Base-by-base conservation (phyloP, 768 basidiomycete species). In the Tremella yokohamensis region DNA sequence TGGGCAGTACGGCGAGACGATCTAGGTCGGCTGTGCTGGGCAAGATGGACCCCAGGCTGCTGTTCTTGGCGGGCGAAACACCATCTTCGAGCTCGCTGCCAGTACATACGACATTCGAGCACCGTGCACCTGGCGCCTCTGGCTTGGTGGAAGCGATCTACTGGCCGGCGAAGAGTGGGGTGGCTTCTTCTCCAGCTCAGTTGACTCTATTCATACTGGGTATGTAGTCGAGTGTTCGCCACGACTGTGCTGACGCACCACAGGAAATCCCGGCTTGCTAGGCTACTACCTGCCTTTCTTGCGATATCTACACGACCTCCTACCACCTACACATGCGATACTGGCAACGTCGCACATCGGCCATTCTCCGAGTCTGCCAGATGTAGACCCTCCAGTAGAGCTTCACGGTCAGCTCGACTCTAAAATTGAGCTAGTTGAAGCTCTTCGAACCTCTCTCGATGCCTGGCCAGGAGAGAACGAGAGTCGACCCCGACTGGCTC, bases 211-310 rank as follows among this genome's bases (percentile, higher is more conserved):
- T 67, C 60, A 63, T 72, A 2, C 57, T 72, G 2, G 70, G 70
- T 72, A 19, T 40, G 63, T 47, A 12, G 1, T n/a, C 24, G 8
- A 16, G 19, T 26, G 26, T 22, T 8, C 16, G 6, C 42, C 3
- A 54, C 8, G n/a, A 13, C n/a, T 29, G n/a, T 26, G 15, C 16
- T 56, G 15, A 57, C 11, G 11, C 11, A n/a, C 9, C 11, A 26
- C 22, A 76, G 82, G 82, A 22, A 83, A 83, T 67, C 82, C 82
- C 0, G 88, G 88, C 7, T 76, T 88, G 15, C 60, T 85, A 29
- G 80, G 81, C 45, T 88, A 89, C 75, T 90, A 89, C 63, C 78
- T 78, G 0, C 81, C 82, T 1, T 90, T 88, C 69, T 79, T 90
- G 13, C 76, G 79, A 19, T 79, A 79, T 3, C 73, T 89, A 1